Base-by-base conservation (phyloP, 2,329 filamentous ascomycete genomes). In the Chaetomium globosum region DNA sequence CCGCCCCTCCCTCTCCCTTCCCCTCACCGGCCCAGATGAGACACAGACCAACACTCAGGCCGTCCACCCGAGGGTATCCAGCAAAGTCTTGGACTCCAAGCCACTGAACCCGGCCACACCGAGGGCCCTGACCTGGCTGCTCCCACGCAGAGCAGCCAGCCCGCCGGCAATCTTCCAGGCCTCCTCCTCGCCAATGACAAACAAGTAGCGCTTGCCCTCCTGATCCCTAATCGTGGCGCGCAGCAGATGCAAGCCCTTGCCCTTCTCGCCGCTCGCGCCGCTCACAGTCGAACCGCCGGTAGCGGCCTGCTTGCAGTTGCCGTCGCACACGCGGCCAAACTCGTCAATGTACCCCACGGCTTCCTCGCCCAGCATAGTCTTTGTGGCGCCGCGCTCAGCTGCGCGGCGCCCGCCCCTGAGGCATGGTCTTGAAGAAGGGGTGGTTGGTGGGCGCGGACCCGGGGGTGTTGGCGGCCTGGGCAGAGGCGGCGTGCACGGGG, bases 151-250 rank as follows among this genome's bases (percentile, higher is more conserved):
- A 53, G 84, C 81, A 74, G 88, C 85, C 70, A 90, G 73, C 2
- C 85, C 87, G 43, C 84, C 78, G 1, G 85, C 81, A 28, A 90
- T 79, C 81, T 90, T 90, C 88, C 88, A 90, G 31, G 82, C 83
- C 74, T 90, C 87, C 67, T 86, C 82, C 73, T 89, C 86, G 49
- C 81, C 80, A 39, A 90, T 77, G 10, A 90, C 81, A 72, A 90
- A 89, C 43, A 90, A 75, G 72, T 85, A 89, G 43, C 86, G 81
- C 77, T 88, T 88, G 52, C 85, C 86, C 66, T 89, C 87, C 69
- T 88, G 85, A 72, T 90, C 87, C 62, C 86, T 80, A 65, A 89
- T 81, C 16, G 83, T 87, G 26, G 87, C 87, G 59, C 87, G 83
- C 64, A 90, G 76, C 10, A 90, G 75, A 73, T 90, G 88, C 60